These are phyloP conservation scores for Rhodamnia argentea DNA, from an alignment of 345 rosid genomes.

Conservation along the genomic window DNA sequence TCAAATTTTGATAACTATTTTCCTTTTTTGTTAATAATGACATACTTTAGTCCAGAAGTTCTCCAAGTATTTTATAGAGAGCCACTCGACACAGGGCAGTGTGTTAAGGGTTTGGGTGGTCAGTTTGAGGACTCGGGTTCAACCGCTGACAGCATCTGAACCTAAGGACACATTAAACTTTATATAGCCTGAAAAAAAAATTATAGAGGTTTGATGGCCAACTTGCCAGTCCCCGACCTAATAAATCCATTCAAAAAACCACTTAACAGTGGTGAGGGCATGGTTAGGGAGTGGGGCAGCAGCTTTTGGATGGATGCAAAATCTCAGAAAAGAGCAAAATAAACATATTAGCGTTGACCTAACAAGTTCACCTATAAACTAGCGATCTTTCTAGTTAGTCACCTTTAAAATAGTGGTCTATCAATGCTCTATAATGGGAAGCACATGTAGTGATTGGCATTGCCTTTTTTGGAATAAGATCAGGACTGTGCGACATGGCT, in stretches of 20 bases:
- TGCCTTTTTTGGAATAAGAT: not conserved
- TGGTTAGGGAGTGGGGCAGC: not conserved
- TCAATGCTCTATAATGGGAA: not conserved
- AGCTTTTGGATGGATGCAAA: not conserved
- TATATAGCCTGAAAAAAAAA: not conserved
- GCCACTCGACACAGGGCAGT: not conserved
- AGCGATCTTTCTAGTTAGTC: not conserved
- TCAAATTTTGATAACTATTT: not conserved
- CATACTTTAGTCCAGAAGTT: not conserved
- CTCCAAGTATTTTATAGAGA: not conserved
- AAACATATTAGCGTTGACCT: not conserved
- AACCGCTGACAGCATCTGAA: not conserved
- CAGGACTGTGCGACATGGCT: not conserved
- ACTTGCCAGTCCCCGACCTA: not conserved
- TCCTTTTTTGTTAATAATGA: not conserved
- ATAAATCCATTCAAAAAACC: not conserved
- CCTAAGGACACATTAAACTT: not conserved
- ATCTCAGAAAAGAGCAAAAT: not conserved
- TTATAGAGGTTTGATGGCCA: not conserved
- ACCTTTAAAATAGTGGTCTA: not conserved
- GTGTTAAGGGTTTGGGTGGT: not conserved
- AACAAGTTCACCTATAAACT: not conserved
- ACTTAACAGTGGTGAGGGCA: not conserved
- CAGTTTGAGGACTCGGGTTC: not conserved
- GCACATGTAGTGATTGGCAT: not conserved